phyloP scores from a whole-genome alignment of 345 rosid species.

The Rhodamnia argentea region DNA sequence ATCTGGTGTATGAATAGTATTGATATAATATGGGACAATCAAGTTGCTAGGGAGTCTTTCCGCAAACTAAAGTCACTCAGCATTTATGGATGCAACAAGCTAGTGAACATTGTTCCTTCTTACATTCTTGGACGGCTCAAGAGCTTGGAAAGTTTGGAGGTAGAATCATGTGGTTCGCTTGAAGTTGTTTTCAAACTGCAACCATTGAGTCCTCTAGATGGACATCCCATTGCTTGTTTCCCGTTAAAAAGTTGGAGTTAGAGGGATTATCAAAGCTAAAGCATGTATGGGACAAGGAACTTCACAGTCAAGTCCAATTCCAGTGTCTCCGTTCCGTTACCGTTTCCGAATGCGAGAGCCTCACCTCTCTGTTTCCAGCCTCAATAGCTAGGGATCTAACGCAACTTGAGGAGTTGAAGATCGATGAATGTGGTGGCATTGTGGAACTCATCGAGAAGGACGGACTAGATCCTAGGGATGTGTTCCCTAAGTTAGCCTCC shows the following conservation, averaged over 20 bases:
- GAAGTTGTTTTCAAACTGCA: background rate
- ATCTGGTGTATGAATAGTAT: rapidly evolving
- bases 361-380: background rate
- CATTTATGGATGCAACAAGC: background rate
- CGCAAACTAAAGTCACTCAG: background rate
- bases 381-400: too few relatives aligned
- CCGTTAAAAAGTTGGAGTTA: too few relatives aligned
- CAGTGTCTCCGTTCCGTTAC: too few relatives aligned
- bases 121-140: background rate
- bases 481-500: too few relatives aligned
- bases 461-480: too few relatives aligned
- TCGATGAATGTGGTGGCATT: too few relatives aligned
- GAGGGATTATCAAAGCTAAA: too few relatives aligned
- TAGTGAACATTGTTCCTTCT: background rate
- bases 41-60: background rate
- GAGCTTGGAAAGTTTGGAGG: background rate
- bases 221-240: background rate
- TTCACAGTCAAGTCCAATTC: too few relatives aligned
- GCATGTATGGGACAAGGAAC: too few relatives aligned
- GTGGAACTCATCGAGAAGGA: too few relatives aligned
- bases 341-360: too few relatives aligned
- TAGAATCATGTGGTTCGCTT: rapidly evolving
- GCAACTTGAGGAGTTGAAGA: too few relatives aligned
- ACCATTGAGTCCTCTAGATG: background rate
- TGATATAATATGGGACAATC: background rate